Conservation (phyloP, 2,329 filamentous ascomycete species). For the Beauveria caledonica region DNA sequence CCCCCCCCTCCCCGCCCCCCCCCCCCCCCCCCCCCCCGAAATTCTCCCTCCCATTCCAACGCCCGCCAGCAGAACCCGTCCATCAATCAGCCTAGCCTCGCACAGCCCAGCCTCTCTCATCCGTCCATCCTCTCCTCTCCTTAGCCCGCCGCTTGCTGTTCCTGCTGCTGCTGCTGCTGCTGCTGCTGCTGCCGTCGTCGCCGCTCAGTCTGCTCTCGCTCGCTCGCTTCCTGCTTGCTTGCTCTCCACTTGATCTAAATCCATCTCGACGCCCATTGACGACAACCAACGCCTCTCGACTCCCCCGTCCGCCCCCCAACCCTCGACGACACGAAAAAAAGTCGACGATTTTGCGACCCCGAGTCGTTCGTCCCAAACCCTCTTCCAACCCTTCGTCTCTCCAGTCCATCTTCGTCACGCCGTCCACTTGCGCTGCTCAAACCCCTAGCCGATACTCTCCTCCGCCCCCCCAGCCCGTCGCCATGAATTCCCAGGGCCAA, state of each 20-base stretch:
- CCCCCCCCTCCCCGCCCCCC: conserved; percentile 23
- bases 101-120: conserved; percentile 1
- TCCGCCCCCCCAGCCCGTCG: conserved; percentile 17
- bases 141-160: background rate
- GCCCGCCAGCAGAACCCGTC: background rate
- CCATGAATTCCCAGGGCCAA: conserved; percentile 49
- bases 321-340: conserved; percentile 16
- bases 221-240: conserved; percentile 1
- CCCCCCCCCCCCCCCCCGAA: background rate
- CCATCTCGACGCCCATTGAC: conserved; percentile 3
- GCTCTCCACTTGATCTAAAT: background rate
- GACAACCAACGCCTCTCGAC: conserved; percentile 10
- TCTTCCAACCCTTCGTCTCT: conserved; percentile 11
- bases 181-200: background rate
- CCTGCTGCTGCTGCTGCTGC: background rate
- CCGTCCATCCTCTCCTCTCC: conserved; percentile 1
- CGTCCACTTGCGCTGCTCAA: background rate
- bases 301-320: background rate
- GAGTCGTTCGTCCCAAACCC: conserved; percentile 11
- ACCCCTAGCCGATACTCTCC: conserved; percentile 1
- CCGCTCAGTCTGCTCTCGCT: background rate
- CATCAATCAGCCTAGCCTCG: background rate
- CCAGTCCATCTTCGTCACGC: background rate
- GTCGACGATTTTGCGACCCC: background rate
- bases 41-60: conserved; percentile 1